A percentile compares a stretch with the other conserved stretches of the same genome.
phyloP scores from a whole-genome alignment of 176 grass and related monocot genomes.

The Saccharum officinarum region DNA sequence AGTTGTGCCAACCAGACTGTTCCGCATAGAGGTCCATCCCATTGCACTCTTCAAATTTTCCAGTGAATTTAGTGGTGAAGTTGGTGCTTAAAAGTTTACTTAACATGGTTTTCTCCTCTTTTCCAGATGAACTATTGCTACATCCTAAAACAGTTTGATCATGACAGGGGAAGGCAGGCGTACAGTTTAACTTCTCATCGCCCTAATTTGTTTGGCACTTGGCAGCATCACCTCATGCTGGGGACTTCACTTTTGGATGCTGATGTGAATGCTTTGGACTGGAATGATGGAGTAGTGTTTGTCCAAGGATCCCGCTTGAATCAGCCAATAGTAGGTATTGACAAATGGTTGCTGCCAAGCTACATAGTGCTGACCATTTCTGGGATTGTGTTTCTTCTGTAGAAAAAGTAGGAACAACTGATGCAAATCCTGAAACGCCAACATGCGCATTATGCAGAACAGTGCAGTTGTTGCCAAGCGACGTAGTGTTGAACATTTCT shows the following conservation, averaged over 20 bases:
- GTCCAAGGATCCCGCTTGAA: background rate
- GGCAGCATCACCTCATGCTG: background rate
- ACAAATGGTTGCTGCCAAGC: background rate
- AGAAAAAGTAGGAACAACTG: background rate
- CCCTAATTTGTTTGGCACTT: constrained; percentile 30
- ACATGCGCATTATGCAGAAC: background rate
- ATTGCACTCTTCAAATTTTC: background rate
- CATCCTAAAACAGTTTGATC: constrained; percentile 69
- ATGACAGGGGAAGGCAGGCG: constrained; percentile 66
- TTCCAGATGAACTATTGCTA: constrained; percentile 87
- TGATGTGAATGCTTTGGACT: background rate
- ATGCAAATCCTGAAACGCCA: background rate
- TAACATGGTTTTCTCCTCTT: constrained; percentile 8
- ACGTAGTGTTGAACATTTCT: background rate
- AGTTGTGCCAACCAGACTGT: constrained; percentile 70
- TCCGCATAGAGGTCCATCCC: constrained; percentile 64
- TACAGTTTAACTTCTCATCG: constrained; percentile 70
- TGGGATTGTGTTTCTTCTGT: background rate
- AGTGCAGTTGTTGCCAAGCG: background rate
- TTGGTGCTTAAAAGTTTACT: background rate
- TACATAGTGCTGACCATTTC: background rate
- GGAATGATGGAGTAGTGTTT: background rate
- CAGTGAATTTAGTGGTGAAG: background rate
- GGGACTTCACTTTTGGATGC: background rate
- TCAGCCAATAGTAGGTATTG: background rate